Conservation (phyloP, 768 basidiomycete genomes). For the Harrya chromipes region DNA sequence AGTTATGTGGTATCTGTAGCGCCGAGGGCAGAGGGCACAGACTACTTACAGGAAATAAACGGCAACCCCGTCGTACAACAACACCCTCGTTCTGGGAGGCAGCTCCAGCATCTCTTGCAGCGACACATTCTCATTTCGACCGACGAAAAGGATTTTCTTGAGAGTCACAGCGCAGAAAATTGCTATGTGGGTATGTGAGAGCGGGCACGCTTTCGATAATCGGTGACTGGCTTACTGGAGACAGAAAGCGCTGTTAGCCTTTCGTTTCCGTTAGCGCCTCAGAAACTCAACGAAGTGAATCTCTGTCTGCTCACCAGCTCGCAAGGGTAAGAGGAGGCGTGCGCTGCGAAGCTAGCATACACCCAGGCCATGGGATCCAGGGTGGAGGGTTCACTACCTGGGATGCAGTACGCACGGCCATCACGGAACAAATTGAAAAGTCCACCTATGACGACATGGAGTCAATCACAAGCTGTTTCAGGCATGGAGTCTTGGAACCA, state of each 20-base stretch:
- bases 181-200: constrained; percentile 9
- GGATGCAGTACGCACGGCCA: constrained; percentile 14
- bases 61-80: constrained; percentile 12
- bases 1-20: background rate
- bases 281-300: background rate
- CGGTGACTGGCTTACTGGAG: constrained; percentile 12
- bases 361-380: constrained; percentile 15
- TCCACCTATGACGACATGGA: constrained; percentile 13
- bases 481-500: background rate
- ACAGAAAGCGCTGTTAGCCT: constrained; percentile 20
- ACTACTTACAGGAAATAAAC: constrained; percentile 18
- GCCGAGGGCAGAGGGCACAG: background rate
- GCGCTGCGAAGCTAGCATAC: constrained; percentile 3
- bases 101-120: background rate
- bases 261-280: background rate
- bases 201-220: background rate
- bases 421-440: constrained; percentile 7
- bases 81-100: background rate
- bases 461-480: background rate
- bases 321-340: constrained; percentile 19
- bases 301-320: constrained; percentile 16
- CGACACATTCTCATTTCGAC: background rate
- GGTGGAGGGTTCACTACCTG: constrained; percentile 17
- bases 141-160: constrained; percentile 3
- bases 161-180: constrained; percentile 19